Base-by-base conservation (phyloP, 129 eudicot species). In the Saussurea involucrata region DNA sequence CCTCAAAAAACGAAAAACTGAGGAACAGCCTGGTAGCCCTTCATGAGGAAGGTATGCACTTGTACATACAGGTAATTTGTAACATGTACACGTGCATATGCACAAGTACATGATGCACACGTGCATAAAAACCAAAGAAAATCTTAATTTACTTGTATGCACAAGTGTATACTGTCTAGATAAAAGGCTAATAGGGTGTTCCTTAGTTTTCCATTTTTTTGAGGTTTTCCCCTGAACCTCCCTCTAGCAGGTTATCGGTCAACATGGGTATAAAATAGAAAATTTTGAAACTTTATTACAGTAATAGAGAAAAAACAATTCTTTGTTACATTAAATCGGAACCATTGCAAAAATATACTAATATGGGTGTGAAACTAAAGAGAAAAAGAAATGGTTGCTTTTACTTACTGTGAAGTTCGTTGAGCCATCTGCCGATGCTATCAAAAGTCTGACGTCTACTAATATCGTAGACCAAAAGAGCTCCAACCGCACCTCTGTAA, bases 401-500 rank as follows among this genome's bases (percentile, higher is more conserved):
- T 18, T 79, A 80, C 98, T 92, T 92, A 92, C 98, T 86, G 27
- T 92, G 96, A 78, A 92, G 98, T 83, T 92, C 98, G 60, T 92
- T 92, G 37, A 90, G 98, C 98, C 98, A 92, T 76, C 98, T 85
- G 75, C 92, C 94, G 22, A 92, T 80, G 78, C 90, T 90, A 73
- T 92, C 94, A 78, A 92, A 92, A 24, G 98, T 92, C 70, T 77
- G 96, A 31, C 94, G 92, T 80, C 94, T 81, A 78, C 89, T 90
- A 73, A 90, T 86, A 81, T 92, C 98, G 79, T 92, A 92, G 24
- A 92, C 98, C 82, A 92, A 63, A 82, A 92, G 98, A 24, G 98
- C 98, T 36, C 98, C 98, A 83, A 92, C 98, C 0, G 98, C 98
- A 66, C 98, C 98, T 83, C 98, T 81, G 53, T 92, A 92, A 80